Evolutionary conservation across 768 basidiomycete genomes (phyloP).

Genomic region (Tephrocybe sp.): DNA sequence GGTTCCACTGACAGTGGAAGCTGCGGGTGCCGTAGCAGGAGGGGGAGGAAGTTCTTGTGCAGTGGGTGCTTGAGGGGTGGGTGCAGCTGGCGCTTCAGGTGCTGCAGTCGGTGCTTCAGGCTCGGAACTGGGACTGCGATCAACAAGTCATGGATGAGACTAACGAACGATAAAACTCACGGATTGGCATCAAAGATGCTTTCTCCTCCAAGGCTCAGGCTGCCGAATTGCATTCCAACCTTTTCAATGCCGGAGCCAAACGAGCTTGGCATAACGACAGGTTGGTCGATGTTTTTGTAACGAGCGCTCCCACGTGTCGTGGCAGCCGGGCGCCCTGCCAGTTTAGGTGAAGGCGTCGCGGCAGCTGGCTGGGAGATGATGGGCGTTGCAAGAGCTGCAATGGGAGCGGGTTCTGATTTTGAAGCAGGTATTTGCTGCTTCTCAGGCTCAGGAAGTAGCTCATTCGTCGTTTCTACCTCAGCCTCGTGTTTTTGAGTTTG

Average conservation of each 20-base stretch:
- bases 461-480: slow-evolving; percentile 27
- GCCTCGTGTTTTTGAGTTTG: slow-evolving; percentile 24
- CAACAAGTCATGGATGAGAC: slow-evolving; percentile 7
- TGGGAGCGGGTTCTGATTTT: slow-evolving; percentile 34
- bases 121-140: slow-evolving; percentile 11
- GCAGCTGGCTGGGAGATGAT: slow-evolving; percentile 32
- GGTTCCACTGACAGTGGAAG: slow-evolving; percentile 30
- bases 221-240: slow-evolving; percentile 89
- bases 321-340: slow-evolving; percentile 50
- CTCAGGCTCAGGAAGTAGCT: slow-evolving; percentile 27
- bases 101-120: slow-evolving; percentile 17
- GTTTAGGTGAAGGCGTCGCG: slow-evolving; percentile 46
- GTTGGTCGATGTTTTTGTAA: slow-evolving; percentile 73
- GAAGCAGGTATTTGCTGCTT: slow-evolving; percentile 22
- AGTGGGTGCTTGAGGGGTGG: slow-evolving; percentile 24
- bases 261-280: slow-evolving; percentile 77
- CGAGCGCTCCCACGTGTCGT: slow-evolving; percentile 53
- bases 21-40: slow-evolving; percentile 37
- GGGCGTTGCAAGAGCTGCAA: slow-evolving; percentile 27
- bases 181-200: slow-evolving; percentile 47
- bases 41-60: slow-evolving; percentile 33
- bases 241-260: slow-evolving; percentile 68
- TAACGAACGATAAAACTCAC: slow-evolving; percentile 36
- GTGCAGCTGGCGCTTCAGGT: slow-evolving; percentile 32
- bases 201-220: slow-evolving; percentile 73